Conservation (phyloP, 2,329 filamentous ascomycete species). For the Alternaria consortialis region DNA sequence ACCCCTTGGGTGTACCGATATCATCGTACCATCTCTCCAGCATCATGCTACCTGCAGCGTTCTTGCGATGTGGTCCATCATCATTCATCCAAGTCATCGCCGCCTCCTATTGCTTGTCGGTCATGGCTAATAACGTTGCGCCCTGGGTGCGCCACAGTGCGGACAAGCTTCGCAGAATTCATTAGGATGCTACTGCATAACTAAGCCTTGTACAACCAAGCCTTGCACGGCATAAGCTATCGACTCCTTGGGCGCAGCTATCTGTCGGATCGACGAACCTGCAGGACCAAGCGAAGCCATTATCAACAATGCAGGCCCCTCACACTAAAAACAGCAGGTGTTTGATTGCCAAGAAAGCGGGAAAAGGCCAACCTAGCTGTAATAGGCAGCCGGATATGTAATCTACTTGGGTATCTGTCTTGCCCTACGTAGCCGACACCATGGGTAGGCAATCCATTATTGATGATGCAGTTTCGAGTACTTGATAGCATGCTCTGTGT, state of each 20-base stretch:
- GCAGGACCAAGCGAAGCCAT: conserved; percentile 1
- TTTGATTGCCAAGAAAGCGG: background rate
- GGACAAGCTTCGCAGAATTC: background rate
- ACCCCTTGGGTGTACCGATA: background rate
- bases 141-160: background rate
- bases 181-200: background rate
- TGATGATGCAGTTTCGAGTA: background rate
- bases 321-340: background rate
- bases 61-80: background rate
- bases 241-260: background rate
- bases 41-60: background rate
- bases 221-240: background rate
- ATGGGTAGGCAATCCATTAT: background rate
- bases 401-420: background rate
- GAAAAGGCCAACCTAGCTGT: background rate
- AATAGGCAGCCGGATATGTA: conserved; percentile 5
- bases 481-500: background rate
- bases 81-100: background rate
- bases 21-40: too few species aligned
- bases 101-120: background rate
- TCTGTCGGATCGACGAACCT: background rate
- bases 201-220: background rate
- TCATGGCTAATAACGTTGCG: too few species aligned
- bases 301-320: background rate
- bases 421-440: background rate